Base-by-base conservation (phyloP, 305 asterid genomes). In the Rubia peregrina region DNA sequence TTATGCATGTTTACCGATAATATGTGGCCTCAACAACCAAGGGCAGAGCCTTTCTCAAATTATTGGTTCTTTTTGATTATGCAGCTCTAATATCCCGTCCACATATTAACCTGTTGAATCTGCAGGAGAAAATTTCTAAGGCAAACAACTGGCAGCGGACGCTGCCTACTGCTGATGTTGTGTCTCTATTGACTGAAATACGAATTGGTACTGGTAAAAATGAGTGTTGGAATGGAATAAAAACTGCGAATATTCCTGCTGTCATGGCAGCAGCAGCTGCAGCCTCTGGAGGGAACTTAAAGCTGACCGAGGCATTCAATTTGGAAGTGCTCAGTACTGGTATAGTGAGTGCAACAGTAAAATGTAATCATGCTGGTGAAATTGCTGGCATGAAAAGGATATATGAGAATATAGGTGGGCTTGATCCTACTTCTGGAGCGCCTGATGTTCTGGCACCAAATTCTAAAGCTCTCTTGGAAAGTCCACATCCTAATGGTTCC, bases 201-300 rank as follows among this genome's bases (percentile, higher is more conserved):
- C 87, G 97, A 83, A 95, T 95, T 79, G 98, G 98, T 76, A 90
- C 97, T 8, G 98, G 98, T 65, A 95, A 95, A 87, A 90, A 84
- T 87, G 99, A 95, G 79, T 86, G 94, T 82, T 95, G 99, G 99
- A 82, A 79, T 63, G 99, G 99, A 77, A 90, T 86, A 56, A 90
- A 85, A 83, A 88, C 97, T 75, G 99, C 99, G 75, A 95, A 79
- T 65, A 75, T 81, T 65, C 87, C 85, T 46, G 84, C 85, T 66
- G 97, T 95, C 73, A 95, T 95, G 97, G 92, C 96, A 40, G 94
- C 98, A 12, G 99, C 99, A 59, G 98, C 96, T 71, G 99, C 98
- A 26, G 99, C 99, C 9, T 95, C 99, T 6, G 99, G 99, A 42
- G 99, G 95, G 65, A 90, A 92, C 76, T 76, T 95, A 80, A 92